Conservation (phyloP, 1,284 basidiomycete genomes). For the Puccinia triticina region DNA sequence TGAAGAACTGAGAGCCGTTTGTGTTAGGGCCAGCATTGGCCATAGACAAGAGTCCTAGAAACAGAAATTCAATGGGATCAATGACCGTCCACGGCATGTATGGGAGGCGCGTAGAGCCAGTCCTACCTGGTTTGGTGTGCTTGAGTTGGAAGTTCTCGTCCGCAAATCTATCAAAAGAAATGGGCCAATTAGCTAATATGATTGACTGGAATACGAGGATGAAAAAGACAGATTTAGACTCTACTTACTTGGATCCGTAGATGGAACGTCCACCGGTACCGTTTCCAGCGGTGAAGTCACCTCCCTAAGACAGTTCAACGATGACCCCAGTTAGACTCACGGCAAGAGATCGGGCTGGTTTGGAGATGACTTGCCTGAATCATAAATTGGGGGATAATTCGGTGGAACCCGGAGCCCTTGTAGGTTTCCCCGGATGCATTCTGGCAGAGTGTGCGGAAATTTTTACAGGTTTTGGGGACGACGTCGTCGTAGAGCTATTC, state of each 20-base stretch:
- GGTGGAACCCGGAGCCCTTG: slow-evolving; percentile 54
- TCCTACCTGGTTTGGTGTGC: slow-evolving; percentile 57
- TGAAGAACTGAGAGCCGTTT: slow-evolving; percentile 60
- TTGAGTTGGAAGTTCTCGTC: slow-evolving; percentile 58
- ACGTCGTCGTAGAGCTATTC: slow-evolving; percentile 49
- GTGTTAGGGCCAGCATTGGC: slow-evolving; percentile 56
- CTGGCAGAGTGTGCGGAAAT: slow-evolving; percentile 59
- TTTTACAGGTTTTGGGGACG: slow-evolving; percentile 58
- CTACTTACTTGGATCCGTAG: slow-evolving; percentile 52
- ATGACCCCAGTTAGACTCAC: not conserved
- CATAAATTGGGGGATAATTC: slow-evolving; percentile 49
- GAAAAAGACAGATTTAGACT: not conserved
- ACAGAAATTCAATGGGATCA: not conserved
- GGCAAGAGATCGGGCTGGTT: not conserved
- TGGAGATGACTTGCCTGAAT: slow-evolving; percentile 23
- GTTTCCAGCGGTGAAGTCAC: slow-evolving; percentile 59
- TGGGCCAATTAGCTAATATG: not conserved
- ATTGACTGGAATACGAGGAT: not conserved
- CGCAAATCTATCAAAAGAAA: slow-evolving; percentile 53
- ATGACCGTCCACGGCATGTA: slow-evolving; percentile 52
- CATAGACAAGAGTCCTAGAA: slow-evolving; percentile 34
- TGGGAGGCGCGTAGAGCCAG: slow-evolving; percentile 56
- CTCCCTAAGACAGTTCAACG: slow-evolving; percentile 53
- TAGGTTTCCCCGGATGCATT: slow-evolving; percentile 55
- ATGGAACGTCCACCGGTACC: slow-evolving; percentile 59